Percentiles rank a stretch among this genome's conserved stretches.
Conservation (phyloP, 352 stramenopile species). For the Blastocystis sp. region DNA sequence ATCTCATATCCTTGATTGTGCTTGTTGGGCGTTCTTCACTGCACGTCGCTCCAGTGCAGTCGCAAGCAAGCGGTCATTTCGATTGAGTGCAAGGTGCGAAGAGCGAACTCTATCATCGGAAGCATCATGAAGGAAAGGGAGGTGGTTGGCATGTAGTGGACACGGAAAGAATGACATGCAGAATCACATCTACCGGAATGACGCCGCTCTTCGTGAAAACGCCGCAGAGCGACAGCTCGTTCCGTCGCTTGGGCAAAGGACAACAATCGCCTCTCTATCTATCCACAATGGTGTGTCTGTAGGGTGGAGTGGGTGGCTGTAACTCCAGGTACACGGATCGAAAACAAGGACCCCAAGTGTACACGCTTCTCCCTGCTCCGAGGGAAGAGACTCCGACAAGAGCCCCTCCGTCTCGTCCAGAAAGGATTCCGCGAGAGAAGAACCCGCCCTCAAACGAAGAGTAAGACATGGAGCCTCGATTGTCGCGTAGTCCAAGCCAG, state of each 20-base stretch:
- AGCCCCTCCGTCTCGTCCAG: neutral
- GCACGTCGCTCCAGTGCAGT: constrained; percentile 45
- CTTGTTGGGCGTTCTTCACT: neutral
- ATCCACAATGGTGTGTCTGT: constrained; percentile 37
- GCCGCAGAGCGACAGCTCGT: neutral
- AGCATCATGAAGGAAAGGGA: constrained; percentile 17
- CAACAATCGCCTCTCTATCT: constrained; percentile 20
- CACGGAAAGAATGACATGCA: neutral
- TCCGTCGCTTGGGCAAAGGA: neutral
- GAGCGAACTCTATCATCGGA: neutral
- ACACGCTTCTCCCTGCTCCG: neutral
- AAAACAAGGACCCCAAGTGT: constrained; percentile 38
- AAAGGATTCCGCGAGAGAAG: too few species aligned
- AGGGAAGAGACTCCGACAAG: too few species aligned
- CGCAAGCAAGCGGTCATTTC: constrained; percentile 21
- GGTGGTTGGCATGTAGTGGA: constrained; percentile 45
- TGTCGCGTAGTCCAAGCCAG: neutral
- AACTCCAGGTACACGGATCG: neutral
- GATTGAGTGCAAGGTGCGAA: neutral
- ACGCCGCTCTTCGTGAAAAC: neutral
- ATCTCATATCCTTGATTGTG: constrained; percentile 46
- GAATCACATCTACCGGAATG: neutral
- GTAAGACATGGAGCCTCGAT: neutral
- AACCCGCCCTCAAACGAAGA: constrained; percentile 4
- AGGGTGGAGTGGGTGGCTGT: neutral